Conservation (phyloP, 1,284 basidiomycete genomes). For the Wallemia hederae region DNA sequence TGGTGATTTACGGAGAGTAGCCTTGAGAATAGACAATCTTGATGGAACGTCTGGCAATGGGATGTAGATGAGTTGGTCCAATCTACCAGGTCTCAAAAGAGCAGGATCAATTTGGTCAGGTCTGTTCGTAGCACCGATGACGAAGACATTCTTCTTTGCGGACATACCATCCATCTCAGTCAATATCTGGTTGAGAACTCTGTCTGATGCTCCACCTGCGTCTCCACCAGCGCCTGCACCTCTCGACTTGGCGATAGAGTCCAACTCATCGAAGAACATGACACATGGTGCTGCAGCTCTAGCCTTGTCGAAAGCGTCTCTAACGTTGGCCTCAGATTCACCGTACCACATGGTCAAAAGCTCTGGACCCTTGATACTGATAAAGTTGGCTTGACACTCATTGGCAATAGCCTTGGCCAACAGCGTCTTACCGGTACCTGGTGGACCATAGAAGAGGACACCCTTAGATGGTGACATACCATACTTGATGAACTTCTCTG, state of each 20-base stretch:
- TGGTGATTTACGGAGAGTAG: constrained; percentile 75
- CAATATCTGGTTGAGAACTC: constrained; percentile 85
- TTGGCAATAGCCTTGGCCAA: constrained; percentile 94
- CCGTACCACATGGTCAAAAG: constrained; percentile 99
- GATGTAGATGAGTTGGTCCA: constrained; percentile 83
- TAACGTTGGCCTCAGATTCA: constrained; percentile 97
- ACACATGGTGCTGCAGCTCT: constrained; percentile 95
- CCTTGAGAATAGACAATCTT: constrained; percentile 69
- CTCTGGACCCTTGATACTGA: constrained; percentile 50
- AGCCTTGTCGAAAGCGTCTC: constrained; percentile 98
- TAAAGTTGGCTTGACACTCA: constrained; percentile 94
- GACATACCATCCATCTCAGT: constrained; percentile 99
- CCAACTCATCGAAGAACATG: constrained; percentile 99
- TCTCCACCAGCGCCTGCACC: constrained; percentile 48
- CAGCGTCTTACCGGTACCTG: constrained; percentile 85
- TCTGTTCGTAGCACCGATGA: constrained; percentile 93
- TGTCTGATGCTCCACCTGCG: constrained; percentile 80
- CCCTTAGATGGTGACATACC: constrained; percentile 98
- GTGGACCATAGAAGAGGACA: constrained; percentile 88
- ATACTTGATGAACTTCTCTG: constrained; percentile 99
- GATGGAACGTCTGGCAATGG: constrained; percentile 77
- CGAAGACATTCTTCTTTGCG: constrained; percentile 96
- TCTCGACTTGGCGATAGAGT: constrained; percentile 92
- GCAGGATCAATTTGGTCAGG: constrained; percentile 98
- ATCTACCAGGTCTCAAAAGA: constrained; percentile 86